Conservation (phyloP, 768 basidiomycete genomes). For the Psilocybe azurescens region DNA sequence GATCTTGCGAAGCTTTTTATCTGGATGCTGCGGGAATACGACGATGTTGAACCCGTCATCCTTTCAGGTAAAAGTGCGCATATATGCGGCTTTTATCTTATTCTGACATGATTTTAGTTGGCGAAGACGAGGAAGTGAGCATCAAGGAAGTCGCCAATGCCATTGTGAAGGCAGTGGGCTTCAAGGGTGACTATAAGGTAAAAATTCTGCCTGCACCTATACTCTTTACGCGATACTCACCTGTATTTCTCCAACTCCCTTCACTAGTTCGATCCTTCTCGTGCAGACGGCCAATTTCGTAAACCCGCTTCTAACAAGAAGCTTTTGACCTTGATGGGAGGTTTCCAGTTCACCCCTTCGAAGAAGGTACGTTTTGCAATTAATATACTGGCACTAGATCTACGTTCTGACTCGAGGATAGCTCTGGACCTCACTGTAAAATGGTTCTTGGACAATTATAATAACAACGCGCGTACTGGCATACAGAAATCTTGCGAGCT, state of each 20-base stretch:
- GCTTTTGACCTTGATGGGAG: constrained; percentile 74
- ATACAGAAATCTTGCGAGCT: constrained; percentile 9
- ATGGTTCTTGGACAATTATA: constrained; percentile 89
- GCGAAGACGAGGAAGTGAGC: constrained; percentile 92
- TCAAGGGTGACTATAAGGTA: constrained; percentile 80
- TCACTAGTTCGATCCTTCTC: constrained; percentile 82
- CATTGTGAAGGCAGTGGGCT: constrained; percentile 85
- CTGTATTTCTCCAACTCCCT: constrained; percentile 54
- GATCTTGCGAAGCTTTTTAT: constrained; percentile 96
- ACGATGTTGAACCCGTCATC: constrained; percentile 92
- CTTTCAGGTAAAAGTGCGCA: constrained; percentile 65
- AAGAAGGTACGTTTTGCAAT: constrained; percentile 69
- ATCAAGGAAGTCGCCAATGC: constrained; percentile 91
- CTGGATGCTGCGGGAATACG: constrained; percentile 90
- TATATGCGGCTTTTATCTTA: not conserved
- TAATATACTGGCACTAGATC: not conserved
- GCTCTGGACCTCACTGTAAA: constrained; percentile 80
- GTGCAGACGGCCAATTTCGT: constrained; percentile 93
- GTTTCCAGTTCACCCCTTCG: constrained; percentile 94
- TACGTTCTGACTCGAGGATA: constrained; percentile 29
- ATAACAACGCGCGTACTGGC: constrained; percentile 64
- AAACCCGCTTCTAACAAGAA: constrained; percentile 97
- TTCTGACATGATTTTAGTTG: constrained; percentile 54
- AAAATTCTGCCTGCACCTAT: not conserved
- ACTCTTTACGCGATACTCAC: not conserved